phyloP scores from a whole-genome alignment of 2,329 filamentous ascomycete species.

The Diplocarpon mali region DNA sequence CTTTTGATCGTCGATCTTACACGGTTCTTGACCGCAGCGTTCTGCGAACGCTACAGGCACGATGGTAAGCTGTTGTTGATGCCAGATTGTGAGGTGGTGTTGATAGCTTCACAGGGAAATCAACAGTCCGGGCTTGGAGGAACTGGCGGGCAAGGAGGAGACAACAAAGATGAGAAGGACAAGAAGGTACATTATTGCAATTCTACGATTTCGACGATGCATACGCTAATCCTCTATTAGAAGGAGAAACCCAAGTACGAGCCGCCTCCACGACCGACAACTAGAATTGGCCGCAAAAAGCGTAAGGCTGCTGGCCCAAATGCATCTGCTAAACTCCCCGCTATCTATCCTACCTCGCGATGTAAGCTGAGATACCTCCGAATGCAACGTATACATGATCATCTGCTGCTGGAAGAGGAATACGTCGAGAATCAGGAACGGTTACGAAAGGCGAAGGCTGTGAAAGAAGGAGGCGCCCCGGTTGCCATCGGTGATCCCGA shows the following conservation, averaged over 20 bases:
- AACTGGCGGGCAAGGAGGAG: constrained; percentile 52
- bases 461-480: constrained; percentile 55
- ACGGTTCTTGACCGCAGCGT: background rate
- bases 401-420: constrained; percentile 91
- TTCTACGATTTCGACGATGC: background rate
- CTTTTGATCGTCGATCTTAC: background rate
- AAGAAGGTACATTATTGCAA: constrained; percentile 61
- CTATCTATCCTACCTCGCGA: constrained; percentile 87
- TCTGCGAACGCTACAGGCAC: constrained; percentile 12
- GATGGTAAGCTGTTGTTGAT: constrained; percentile 23
- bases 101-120: constrained; percentile 29
- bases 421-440: constrained; percentile 99
- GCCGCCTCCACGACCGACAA: constrained; percentile 91
- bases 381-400: constrained; percentile 98
- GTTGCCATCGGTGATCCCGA: constrained; percentile 56
- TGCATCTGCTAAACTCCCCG: constrained; percentile 87
- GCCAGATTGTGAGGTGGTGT: constrained; percentile 9
- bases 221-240: constrained; percentile 36
- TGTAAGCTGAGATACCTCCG: constrained; percentile 95
- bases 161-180: constrained; percentile 76
- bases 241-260: constrained; percentile 99
- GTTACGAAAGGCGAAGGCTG: constrained; percentile 80
- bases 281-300: constrained; percentile 96
- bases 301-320: constrained; percentile 89
- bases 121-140: constrained; percentile 31